Percentiles rank a stretch among this genome's conserved stretches.
Conservation (phyloP, 495 filamentous ascomycete genomes). For the Aspergillus funiculosus region DNA sequence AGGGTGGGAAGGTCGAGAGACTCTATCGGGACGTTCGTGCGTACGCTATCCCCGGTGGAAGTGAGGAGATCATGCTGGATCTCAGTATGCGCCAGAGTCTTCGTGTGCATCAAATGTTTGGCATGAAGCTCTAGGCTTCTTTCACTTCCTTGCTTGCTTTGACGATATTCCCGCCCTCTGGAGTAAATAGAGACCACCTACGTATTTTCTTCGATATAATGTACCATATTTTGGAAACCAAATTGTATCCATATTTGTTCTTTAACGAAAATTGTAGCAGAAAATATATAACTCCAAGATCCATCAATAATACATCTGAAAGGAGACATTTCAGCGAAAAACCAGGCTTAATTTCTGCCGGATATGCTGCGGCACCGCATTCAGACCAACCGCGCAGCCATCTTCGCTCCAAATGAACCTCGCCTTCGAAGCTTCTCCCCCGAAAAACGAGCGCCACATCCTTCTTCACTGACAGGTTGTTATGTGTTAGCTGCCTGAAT, state of each 20-base stretch:
- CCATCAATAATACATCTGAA: not conserved
- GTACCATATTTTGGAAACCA: conserved; percentile 10
- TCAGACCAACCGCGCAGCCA: conserved; percentile 15
- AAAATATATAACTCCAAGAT: too few relatives aligned
- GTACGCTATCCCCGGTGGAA: conserved; percentile 94
- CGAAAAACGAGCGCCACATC: not conserved
- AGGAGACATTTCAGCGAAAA: not conserved
- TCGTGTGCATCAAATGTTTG: conserved; percentile 81
- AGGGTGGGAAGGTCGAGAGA: conserved; percentile 93
- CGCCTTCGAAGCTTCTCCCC: not conserved
- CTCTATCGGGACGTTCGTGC: conserved; percentile 95
- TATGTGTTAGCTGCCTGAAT: not conserved
- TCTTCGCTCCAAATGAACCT: conserved; percentile 10
- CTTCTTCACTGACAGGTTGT: conserved; percentile 2
- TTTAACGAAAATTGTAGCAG: too few relatives aligned
- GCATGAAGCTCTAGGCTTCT: conserved; percentile 80
- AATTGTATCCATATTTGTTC: not conserved
- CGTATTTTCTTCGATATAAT: conserved; percentile 6
- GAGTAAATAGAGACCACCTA: conserved; percentile 8
- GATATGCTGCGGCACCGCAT: conserved; percentile 13
- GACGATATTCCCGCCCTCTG: not conserved
- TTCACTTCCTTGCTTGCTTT: conserved; percentile 7
- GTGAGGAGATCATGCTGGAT: conserved; percentile 98
- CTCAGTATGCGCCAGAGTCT: conserved; percentile 89
- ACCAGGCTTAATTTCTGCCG: not conserved